A percentile compares a stretch with the other conserved stretches of the same genome.
These are phyloP conservation scores for Talaromyces sp. DNA, from an alignment of 2,329 filamentous ascomycete species.

Conservation along the genomic window DNA sequence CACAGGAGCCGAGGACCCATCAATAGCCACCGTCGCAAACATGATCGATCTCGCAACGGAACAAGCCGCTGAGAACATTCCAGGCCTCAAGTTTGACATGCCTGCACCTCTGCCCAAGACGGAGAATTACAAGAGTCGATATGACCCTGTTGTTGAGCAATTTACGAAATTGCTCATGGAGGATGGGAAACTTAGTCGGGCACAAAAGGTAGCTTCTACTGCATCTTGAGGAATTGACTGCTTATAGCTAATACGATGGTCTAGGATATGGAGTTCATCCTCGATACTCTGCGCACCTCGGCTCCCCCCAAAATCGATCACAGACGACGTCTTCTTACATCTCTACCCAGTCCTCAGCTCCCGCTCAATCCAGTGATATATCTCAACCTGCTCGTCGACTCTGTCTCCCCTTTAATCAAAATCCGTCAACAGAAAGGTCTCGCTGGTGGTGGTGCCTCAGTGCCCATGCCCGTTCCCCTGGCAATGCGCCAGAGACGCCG, in stretches of 20 bases:
- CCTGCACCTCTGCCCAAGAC: constrained; percentile 65
- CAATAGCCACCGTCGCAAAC: constrained; percentile 34
- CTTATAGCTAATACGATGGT: background rate
- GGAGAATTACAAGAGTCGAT: constrained; percentile 71
- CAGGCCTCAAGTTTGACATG: constrained; percentile 75
- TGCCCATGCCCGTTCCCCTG: constrained; percentile 80
- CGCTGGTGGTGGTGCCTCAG: constrained; percentile 78
- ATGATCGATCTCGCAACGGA: constrained; percentile 39
- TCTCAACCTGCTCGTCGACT: constrained; percentile 86
- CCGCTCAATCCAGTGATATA: constrained; percentile 88
- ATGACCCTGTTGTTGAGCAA: constrained; percentile 81
- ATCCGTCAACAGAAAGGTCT: constrained; percentile 73
- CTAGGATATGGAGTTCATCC: constrained; percentile 80
- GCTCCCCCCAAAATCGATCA: constrained; percentile 75
- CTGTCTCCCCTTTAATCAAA: constrained; percentile 81
- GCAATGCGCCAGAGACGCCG: constrained; percentile 72
- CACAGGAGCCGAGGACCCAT: constrained; percentile 28
- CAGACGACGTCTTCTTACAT: constrained; percentile 58
- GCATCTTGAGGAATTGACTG: background rate
- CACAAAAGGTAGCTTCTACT: constrained; percentile 67
- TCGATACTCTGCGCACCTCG: constrained; percentile 79
- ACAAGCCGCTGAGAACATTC: constrained; percentile 36
- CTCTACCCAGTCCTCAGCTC: constrained; percentile 74
- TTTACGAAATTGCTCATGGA: constrained; percentile 88
- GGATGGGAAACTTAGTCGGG: constrained; percentile 83